Percentiles rank a stretch among this genome's conserved stretches.
These are phyloP conservation scores for Mycosphaerella sp. DNA, from an alignment of 2,329 filamentous ascomycete genomes.

Conservation along the genomic window DNA sequence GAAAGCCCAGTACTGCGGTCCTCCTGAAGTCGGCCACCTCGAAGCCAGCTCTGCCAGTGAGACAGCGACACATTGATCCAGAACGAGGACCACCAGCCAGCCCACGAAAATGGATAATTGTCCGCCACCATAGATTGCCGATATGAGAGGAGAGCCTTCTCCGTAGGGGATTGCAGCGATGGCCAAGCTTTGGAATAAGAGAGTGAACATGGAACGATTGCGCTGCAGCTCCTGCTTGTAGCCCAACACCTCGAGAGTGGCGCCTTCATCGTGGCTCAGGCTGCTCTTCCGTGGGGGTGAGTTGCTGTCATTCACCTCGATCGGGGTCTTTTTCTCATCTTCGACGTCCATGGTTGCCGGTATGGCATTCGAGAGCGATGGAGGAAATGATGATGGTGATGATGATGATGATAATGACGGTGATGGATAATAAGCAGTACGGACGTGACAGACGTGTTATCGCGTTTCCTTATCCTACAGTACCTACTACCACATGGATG, in stretches of 20 bases:
- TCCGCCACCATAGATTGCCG: constrained; percentile 55
- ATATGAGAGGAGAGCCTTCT: constrained; percentile 49
- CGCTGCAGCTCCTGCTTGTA: constrained; percentile 53
- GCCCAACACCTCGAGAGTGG: constrained; percentile 36
- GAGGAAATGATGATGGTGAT: background rate
- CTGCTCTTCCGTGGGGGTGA: background rate
- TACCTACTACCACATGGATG: background rate
- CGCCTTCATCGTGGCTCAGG: background rate
- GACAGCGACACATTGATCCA: constrained; percentile 63
- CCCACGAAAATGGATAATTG: constrained; percentile 66
- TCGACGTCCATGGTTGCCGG: background rate
- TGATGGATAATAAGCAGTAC: background rate
- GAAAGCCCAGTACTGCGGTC: constrained; percentile 61
- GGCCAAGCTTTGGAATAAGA: constrained; percentile 56
- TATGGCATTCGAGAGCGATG: background rate
- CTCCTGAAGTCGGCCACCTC: constrained; percentile 68
- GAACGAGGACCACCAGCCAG: constrained; percentile 59
- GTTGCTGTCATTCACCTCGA: background rate
- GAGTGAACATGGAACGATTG: constrained; percentile 54
- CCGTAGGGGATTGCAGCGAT: constrained; percentile 48
- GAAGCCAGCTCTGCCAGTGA: constrained; percentile 67
- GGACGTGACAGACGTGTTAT: background rate
- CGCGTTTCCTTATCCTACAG: background rate
- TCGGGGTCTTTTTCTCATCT: background rate
- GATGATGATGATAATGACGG: background rate